Conservation (phyloP, 75 land plant genomes). For the Pinus albicaulis region DNA sequence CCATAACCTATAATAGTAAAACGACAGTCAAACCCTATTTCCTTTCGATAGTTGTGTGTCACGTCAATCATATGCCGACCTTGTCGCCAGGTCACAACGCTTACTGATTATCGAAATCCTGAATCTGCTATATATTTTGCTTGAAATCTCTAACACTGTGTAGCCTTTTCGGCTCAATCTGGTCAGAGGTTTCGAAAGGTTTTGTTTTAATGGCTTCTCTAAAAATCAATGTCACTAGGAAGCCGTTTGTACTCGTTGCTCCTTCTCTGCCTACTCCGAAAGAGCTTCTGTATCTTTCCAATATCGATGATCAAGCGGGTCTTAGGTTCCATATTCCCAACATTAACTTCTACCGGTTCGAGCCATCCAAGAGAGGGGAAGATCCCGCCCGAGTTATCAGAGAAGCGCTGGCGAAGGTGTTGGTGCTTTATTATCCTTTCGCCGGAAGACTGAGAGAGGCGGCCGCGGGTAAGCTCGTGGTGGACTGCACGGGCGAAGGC, state of each 20-base stretch:
- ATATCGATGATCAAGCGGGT: slow-evolving; percentile 45
- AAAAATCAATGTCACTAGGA: slow-evolving; percentile 2
- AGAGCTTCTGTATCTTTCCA: slow-evolving; percentile 25
- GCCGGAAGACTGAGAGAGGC: slow-evolving; percentile 50
- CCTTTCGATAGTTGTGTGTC: too few species aligned
- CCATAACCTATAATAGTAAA: too few species aligned
- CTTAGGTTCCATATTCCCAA: slow-evolving; percentile 35
- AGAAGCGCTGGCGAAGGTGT: slow-evolving; percentile 31
- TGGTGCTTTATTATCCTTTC: slow-evolving; percentile 64
- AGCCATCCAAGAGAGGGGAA: not conserved
- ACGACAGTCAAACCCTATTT: too few species aligned
- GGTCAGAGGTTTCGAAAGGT: too few species aligned
- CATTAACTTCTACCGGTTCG: slow-evolving; percentile 24
- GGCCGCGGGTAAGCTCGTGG: slow-evolving; percentile 27
- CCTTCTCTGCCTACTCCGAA: slow-evolving; percentile 29
- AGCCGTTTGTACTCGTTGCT: slow-evolving; percentile 13
- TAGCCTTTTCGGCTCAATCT: too few species aligned
- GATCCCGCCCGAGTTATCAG: slow-evolving; percentile 39
- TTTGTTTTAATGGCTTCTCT: slow-evolving; percentile 4
- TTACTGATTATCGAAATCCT: too few species aligned
- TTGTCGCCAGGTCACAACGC: too few species aligned
- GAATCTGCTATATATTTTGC: too few species aligned
- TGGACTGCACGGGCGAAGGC: slow-evolving; percentile 65
- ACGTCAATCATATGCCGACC: too few species aligned
- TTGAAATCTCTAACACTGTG: too few species aligned